Conservation (phyloP, 139 green algal genomes). For the Gonium pectorale region DNA sequence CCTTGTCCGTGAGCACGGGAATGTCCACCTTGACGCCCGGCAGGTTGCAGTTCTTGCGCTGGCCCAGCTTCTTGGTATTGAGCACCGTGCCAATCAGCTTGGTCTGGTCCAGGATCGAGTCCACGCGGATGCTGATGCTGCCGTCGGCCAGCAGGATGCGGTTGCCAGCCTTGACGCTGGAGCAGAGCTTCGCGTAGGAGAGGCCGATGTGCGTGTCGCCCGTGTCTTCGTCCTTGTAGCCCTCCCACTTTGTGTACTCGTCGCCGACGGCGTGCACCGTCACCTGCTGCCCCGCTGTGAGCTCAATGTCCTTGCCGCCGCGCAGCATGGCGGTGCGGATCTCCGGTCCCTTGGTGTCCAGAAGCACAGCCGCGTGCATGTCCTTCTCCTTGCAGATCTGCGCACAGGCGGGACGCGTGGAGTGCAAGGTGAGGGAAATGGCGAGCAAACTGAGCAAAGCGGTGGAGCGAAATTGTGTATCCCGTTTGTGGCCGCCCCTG, state of each 20-base stretch:
- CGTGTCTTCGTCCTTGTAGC: slow-evolving; percentile 59
- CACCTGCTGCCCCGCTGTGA: slow-evolving; percentile 52
- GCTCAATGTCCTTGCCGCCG: slow-evolving; percentile 61
- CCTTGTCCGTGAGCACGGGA: slow-evolving; percentile 76
- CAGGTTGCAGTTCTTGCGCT: slow-evolving; percentile 53
- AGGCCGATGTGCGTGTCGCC: slow-evolving; percentile 74
- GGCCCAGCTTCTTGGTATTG: slow-evolving; percentile 47
- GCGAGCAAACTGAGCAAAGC: no score
- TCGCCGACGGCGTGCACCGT: slow-evolving; percentile 69
- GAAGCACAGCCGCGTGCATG: slow-evolving; percentile 32
- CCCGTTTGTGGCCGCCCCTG: no score
- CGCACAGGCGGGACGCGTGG: no score
- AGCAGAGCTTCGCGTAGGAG: slow-evolving; percentile 73
- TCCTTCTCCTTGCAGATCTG: slow-evolving; percentile 45
- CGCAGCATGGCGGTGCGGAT: slow-evolving; percentile 77
- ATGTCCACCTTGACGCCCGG: slow-evolving; percentile 73
- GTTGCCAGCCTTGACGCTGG: slow-evolving; percentile 48
- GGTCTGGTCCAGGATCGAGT: slow-evolving; percentile 45
- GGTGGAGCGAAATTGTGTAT: no score
- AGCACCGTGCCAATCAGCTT: slow-evolving; percentile 46
- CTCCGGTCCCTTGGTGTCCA: slow-evolving; percentile 75
- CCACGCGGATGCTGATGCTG: slow-evolving; percentile 56
- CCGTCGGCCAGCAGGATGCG: slow-evolving; percentile 55
- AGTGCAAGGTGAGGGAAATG: no score
- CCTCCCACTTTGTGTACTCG: slow-evolving; percentile 69